Conservation (phyloP, 352 stramenopile genomes). For the Phytopythium kandeliae region DNA sequence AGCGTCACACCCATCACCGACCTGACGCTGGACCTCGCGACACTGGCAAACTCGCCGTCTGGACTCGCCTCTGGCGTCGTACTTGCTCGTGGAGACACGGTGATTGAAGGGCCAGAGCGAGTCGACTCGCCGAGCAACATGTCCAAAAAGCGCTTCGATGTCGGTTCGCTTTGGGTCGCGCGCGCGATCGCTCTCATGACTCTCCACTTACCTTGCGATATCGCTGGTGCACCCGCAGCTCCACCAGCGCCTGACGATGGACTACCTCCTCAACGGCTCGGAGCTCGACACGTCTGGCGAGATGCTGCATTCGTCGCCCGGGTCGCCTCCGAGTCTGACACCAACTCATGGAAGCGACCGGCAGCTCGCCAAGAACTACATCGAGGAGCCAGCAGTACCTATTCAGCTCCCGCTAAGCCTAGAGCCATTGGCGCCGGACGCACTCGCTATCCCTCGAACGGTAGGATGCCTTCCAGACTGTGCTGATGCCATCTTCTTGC, state of each 20-base stretch:
- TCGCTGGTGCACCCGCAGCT: slow-evolving; percentile 24
- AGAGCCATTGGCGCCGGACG: slow-evolving; percentile 1
- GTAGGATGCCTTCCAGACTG: slow-evolving; percentile 9
- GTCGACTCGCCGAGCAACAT: slow-evolving; percentile 39
- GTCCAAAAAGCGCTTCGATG: slow-evolving; percentile 67
- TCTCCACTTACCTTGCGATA: too few species aligned
- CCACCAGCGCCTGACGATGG: slow-evolving; percentile 47
- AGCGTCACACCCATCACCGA: slow-evolving; percentile 3
- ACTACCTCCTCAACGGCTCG: slow-evolving; percentile 33
- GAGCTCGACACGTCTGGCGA: background rate
- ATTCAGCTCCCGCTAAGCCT: slow-evolving; percentile 20
- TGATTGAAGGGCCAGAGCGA: slow-evolving; percentile 33
- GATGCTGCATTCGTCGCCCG: background rate
- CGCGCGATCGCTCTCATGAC: too few species aligned
- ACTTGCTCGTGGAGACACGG: slow-evolving; percentile 32
- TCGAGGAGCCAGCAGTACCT: slow-evolving; percentile 34
- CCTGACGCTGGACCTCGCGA: slow-evolving; percentile 5
- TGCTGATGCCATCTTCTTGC: background rate
- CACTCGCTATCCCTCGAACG: slow-evolving; percentile 35
- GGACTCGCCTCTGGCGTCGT: slow-evolving; percentile 32
- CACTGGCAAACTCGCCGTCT: background rate
- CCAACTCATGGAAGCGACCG: slow-evolving; percentile 7
- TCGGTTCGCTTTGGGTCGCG: slow-evolving; percentile 11
- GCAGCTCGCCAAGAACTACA: slow-evolving; percentile 15
- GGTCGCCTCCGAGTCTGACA: slow-evolving; percentile 1